These are phyloP conservation scores for Gentiana straminea DNA, from an alignment of 257 asterid genomes.

Conservation along the genomic window DNA sequence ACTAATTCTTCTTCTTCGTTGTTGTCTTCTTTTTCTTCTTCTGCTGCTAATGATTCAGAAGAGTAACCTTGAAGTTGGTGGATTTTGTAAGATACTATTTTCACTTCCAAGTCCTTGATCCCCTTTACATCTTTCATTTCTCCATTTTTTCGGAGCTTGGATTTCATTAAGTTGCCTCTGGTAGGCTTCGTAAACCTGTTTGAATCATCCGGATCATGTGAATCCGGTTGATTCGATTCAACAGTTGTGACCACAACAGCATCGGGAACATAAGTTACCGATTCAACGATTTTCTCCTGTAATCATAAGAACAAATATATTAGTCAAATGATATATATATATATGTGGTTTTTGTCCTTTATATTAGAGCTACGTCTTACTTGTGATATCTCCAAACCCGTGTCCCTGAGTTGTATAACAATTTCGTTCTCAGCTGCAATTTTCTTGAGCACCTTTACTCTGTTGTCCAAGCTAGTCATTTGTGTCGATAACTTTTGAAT, in stretches of 20 bases:
- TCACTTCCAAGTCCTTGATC: no score
- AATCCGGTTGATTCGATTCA: no score
- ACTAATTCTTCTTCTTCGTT: constrained; percentile 10
- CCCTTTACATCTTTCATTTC: no score
- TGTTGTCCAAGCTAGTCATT: constrained; percentile 53
- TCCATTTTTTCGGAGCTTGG: no score
- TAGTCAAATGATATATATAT: neutral
- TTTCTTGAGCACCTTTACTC: constrained; percentile 43
- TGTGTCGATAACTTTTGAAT: constrained; percentile 74
- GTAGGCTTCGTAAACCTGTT: no score
- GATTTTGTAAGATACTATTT: constrained; percentile 10
- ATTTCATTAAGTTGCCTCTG: no score
- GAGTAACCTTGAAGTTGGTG: constrained; percentile 9
- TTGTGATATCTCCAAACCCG: constrained; percentile 13
- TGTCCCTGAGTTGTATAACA: constrained; percentile 32
- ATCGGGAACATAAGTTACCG: no score
- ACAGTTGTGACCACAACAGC: no score
- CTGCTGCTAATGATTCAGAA: constrained; percentile 7
- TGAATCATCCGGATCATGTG: no score
- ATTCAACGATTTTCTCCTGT: constrained; percentile 11
- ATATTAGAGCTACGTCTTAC: constrained; percentile 9
- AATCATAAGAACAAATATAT: constrained; percentile 1
- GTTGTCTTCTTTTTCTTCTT: constrained; percentile 13
- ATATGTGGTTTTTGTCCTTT: neutral
- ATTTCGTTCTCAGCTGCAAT: constrained; percentile 69